Evolutionary conservation across 768 basidiomycete genomes (phyloP).

Genomic region (Lenzites betulinus): DNA sequence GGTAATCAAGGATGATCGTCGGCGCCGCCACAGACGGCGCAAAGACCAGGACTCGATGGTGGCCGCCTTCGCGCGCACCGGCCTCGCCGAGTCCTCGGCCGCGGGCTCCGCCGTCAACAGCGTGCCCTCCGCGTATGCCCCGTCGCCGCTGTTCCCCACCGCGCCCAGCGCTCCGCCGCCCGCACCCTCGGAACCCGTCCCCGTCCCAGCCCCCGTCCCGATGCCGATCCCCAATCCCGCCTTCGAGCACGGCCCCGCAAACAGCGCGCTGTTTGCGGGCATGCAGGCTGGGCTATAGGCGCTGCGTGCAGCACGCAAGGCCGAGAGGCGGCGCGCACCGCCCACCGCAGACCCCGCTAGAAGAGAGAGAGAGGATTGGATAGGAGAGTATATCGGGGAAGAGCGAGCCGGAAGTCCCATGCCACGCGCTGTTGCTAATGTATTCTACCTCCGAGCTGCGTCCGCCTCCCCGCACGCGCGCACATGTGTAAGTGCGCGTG

Average conservation of each 20-base stretch:
- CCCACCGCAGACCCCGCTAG: background rate
- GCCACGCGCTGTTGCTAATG: slow-evolving; percentile 24
- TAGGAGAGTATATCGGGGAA: background rate
- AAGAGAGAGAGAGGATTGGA: slow-evolving; percentile 14
- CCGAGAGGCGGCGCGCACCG: too few species aligned
- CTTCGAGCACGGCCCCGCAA: background rate
- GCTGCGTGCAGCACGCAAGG: too few species aligned
- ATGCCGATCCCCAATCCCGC: slow-evolving; percentile 20
- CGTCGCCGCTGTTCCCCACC: slow-evolving; percentile 1
- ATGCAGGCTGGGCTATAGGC: background rate
- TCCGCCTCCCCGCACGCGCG: slow-evolving; percentile 2
- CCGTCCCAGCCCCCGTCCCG: slow-evolving; percentile 18
- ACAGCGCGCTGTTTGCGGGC: slow-evolving; percentile 7
- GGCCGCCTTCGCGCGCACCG: slow-evolving; percentile 68
- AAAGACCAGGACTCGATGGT: slow-evolving; percentile 85
- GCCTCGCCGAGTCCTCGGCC: slow-evolving; percentile 33
- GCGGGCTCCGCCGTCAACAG: background rate
- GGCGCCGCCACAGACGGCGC: slow-evolving; percentile 76
- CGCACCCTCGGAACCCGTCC: slow-evolving; percentile 9
- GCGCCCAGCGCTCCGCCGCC: slow-evolving; percentile 14
- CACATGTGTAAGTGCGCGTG: background rate
- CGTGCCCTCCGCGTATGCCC: slow-evolving; percentile 8
- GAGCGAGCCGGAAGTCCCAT: slow-evolving; percentile 1
- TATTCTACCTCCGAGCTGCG: slow-evolving; percentile 20
- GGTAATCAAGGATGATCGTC: slow-evolving; percentile 83